These are phyloP conservation scores for Rhododendron ovatum DNA, from an alignment of 148 eudicot genomes.

Conservation along the genomic window DNA sequence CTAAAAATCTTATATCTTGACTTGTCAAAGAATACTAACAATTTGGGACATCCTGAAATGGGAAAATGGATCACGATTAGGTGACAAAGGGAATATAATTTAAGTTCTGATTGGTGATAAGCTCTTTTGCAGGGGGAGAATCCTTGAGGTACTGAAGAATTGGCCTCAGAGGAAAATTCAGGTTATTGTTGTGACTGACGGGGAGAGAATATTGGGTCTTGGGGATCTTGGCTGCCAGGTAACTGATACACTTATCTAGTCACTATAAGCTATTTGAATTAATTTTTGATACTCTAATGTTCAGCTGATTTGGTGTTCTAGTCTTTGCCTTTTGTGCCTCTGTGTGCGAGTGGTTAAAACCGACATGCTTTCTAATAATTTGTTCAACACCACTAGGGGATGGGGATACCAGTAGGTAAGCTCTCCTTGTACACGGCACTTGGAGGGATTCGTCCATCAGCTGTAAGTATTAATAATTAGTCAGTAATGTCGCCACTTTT, in stretches of 20 bases:
- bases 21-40: neutral
- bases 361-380: neutral
- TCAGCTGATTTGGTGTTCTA: neutral
- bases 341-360: neutral
- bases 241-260: neutral
- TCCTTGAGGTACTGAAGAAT: slow-evolving; percentile 84
- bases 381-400: slow-evolving; percentile 53
- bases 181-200: slow-evolving; percentile 98
- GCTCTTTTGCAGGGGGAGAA: slow-evolving; percentile 56
- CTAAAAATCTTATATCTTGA: neutral
- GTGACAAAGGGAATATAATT: neutral
- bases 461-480: slow-evolving; percentile 48
- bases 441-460: slow-evolving; percentile 95
- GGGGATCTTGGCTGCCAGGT: slow-evolving; percentile 99
- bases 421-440: slow-evolving; percentile 89
- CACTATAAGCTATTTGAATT: neutral
- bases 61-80: neutral
- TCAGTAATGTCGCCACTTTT: neutral
- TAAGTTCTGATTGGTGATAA: slow-evolving; percentile 9
- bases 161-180: slow-evolving; percentile 95
- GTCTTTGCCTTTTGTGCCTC: neutral
- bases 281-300: neutral
- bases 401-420: slow-evolving; percentile 98
- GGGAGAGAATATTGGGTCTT: slow-evolving; percentile 94
- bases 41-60: neutral